A percentile compares a stretch with the other conserved stretches of the same genome.
Evolutionary conservation across 768 basidiomycete genomes (phyloP).

Genomic region (Boletus rex-veris): DNA sequence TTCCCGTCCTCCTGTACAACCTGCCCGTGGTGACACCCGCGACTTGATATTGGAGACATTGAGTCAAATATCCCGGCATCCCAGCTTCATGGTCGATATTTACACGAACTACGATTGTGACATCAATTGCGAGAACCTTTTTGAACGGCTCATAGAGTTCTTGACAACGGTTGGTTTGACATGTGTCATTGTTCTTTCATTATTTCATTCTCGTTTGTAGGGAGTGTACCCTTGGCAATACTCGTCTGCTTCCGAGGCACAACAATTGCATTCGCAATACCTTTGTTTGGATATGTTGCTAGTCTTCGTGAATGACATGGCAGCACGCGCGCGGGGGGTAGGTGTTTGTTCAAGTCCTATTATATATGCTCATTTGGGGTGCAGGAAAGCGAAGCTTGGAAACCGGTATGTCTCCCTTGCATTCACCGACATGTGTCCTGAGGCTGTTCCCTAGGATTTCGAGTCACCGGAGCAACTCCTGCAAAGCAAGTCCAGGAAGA

Average conservation of each 20-base stretch:
- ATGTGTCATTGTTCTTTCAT: not conserved
- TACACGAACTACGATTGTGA: slow-evolving; percentile 98
- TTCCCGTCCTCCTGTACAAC: slow-evolving; percentile 59
- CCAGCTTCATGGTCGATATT: slow-evolving; percentile 93
- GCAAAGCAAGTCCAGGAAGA: slow-evolving; percentile 79
- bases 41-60: slow-evolving; percentile 89
- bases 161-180: slow-evolving; percentile 65
- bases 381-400: slow-evolving; percentile 56
- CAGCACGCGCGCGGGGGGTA: slow-evolving; percentile 54
- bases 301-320: slow-evolving; percentile 86
- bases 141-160: slow-evolving; percentile 86
- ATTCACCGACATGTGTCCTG: slow-evolving; percentile 1
- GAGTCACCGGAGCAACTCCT: slow-evolving; percentile 55
- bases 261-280: slow-evolving; percentile 76
- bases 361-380: slow-evolving; percentile 8
- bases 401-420: slow-evolving; percentile 43
- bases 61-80: slow-evolving; percentile 72
- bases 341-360: slow-evolving; percentile 19
- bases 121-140: slow-evolving; percentile 93
- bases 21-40: slow-evolving; percentile 82
- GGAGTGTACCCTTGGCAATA: slow-evolving; percentile 75
- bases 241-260: slow-evolving; percentile 53
- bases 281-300: slow-evolving; percentile 86
- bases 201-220: slow-evolving; percentile 36
- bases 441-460: slow-evolving; percentile 42